Evolutionary conservation across 345 rosid species (phyloP), one percentile per base, ranked within the genome.

Genomic region (Kernera saxatilis): DNA sequence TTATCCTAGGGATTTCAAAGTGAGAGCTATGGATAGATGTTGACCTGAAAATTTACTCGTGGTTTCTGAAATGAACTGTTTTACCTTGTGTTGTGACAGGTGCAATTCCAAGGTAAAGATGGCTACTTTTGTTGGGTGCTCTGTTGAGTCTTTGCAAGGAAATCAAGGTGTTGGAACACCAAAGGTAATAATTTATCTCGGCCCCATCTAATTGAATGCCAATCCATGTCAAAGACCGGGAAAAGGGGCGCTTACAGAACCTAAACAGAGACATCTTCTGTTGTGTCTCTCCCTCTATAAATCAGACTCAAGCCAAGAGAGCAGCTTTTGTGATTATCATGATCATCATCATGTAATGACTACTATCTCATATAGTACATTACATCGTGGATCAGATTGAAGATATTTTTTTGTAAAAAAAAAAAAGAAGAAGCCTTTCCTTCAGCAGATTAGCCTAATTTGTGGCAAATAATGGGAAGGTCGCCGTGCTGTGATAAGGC

Each of bases 401-500:
- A 56, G 19, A 55, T 3, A 17, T 11, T 33, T 33, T 35, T n/a
- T n/a, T n/a, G n/a, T n/a, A n/a, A n/a, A n/a, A n/a, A n/a, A n/a
- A n/a, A n/a, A n/a, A 3, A 33, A 33, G 37, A 37, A 48, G 72
- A 30, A 58, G 15, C 41, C 41, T 37, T 67, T 53, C 18, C 36
- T 67, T 35, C 54, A 52, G 70, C 62, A 65, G 49, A n/a, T 60
- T 63, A 55, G 70, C 53, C 54, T 69, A 64, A 5, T 35, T 58
- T 52, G 55, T 53, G 9, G 48, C 3, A 69, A 58, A 77, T 39
- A 77, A 88, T 86, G 95, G 95, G 88, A 6, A 66, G 95, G 73
- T 83, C 91, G 2, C 91, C 95, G 3, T 85, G 95, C 70, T 88
- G 98, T 58, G 95, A 92, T 63, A 90, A 92, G 78, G 85, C 82